Conservation (phyloP, 2,329 filamentous ascomycete genomes). For the Fusarium marasasianum region DNA sequence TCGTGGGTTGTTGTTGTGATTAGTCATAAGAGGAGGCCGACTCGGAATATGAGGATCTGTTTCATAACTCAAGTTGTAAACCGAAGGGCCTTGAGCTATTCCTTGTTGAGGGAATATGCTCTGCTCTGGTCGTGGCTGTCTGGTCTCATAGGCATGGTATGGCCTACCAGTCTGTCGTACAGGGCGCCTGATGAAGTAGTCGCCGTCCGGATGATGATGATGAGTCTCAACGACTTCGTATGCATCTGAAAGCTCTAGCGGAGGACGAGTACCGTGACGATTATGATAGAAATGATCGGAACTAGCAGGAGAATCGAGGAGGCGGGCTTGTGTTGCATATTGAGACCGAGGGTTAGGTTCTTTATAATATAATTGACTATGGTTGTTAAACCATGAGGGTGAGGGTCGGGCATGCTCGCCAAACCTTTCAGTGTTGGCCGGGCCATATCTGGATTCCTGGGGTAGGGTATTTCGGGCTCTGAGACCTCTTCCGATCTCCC, state of each 20-base stretch:
- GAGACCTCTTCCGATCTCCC: slow-evolving; percentile 35
- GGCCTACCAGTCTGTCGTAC: slow-evolving; percentile 43
- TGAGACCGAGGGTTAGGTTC: slow-evolving; percentile 10
- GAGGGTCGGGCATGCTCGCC: not conserved
- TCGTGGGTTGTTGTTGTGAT: slow-evolving; percentile 55
- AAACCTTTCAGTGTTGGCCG: slow-evolving; percentile 6
- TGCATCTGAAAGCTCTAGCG: slow-evolving; percentile 39
- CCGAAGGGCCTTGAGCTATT: not conserved
- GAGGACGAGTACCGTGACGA: not conserved
- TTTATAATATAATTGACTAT: slow-evolving; percentile 12
- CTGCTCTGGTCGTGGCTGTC: slow-evolving; percentile 16
- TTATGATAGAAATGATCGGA: slow-evolving; percentile 21
- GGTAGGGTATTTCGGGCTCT: slow-evolving; percentile 30
- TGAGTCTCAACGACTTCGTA: slow-evolving; percentile 59
- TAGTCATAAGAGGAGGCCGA: not conserved
- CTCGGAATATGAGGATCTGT: not conserved
- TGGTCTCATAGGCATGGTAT: slow-evolving; percentile 41
- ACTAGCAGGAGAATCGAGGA: slow-evolving; percentile 2
- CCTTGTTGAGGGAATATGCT: slow-evolving; percentile 13
- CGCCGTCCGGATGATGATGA: slow-evolving; percentile 55
- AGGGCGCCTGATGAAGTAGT: slow-evolving; percentile 58
- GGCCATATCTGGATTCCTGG: slow-evolving; percentile 4
- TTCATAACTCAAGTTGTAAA: slow-evolving; percentile 8
- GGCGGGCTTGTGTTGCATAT: slow-evolving; percentile 13
- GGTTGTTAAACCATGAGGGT: slow-evolving; percentile 16